These are phyloP conservation scores for Colletotrichum spinosum DNA, from an alignment of 2,329 filamentous ascomycete species.

Conservation along the genomic window DNA sequence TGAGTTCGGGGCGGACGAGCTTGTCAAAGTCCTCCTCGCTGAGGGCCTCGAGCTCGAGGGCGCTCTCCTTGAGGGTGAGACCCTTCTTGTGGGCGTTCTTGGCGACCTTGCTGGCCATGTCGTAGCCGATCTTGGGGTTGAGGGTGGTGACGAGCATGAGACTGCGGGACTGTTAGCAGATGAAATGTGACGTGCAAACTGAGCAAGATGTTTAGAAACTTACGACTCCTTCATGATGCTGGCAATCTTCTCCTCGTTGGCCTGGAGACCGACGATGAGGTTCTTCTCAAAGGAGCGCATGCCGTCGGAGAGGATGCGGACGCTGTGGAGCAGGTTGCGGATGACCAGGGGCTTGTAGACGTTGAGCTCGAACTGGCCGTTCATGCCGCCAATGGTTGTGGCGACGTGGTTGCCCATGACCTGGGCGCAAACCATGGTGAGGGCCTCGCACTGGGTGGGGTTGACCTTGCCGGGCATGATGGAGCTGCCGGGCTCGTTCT, in stretches of 20 bases:
- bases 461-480: conserved; percentile 99
- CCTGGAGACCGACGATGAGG: conserved; percentile 86
- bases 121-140: conserved; percentile 97
- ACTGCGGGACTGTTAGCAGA: conserved; percentile 58
- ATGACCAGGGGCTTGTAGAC: conserved; percentile 99
- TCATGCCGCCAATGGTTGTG: conserved; percentile 93
- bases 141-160: conserved; percentile 98
- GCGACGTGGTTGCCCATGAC: conserved; percentile 98
- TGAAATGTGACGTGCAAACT: too few relatives aligned
- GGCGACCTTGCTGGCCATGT: conserved; percentile 96
- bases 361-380: conserved; percentile 98
- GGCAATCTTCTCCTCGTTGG: conserved; percentile 92
- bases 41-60: conserved; percentile 91
- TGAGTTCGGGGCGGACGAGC: conserved; percentile 91
- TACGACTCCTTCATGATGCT: conserved; percentile 95
- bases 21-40: conserved; percentile 91
- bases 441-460: conserved; percentile 95
- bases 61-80: conserved; percentile 90
- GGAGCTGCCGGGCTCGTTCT: conserved; percentile 97
- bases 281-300: conserved; percentile 98
- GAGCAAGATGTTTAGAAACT: conserved; percentile 51
- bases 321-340: conserved; percentile 92
- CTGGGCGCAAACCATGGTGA: conserved; percentile 98
- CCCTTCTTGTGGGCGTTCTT: conserved; percentile 99
- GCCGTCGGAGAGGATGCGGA: conserved; percentile 86